Conservation (phyloP, 2,329 filamentous ascomycete genomes). For the Aspergillus pseudoglaucus region DNA sequence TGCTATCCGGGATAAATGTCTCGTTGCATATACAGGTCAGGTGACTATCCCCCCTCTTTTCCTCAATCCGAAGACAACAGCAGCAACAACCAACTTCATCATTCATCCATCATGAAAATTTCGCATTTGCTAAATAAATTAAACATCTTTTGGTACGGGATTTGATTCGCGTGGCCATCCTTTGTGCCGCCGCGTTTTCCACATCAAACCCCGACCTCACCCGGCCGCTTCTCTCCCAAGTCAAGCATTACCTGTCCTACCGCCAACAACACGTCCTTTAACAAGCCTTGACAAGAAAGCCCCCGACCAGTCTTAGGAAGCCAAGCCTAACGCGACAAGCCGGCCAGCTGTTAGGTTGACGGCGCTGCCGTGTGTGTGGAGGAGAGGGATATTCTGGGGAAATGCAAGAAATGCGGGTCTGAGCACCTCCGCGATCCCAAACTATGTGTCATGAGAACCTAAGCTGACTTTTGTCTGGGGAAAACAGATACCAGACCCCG, state of each 20-base stretch:
- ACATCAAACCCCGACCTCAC: too few relatives aligned
- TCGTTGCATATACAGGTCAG: too few relatives aligned
- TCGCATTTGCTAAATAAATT: too few relatives aligned
- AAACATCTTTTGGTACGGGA: too few relatives aligned
- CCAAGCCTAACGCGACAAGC: neutral
- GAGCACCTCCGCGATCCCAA: neutral
- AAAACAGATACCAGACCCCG: neutral
- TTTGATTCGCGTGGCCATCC: too few relatives aligned
- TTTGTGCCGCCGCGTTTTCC: too few relatives aligned
- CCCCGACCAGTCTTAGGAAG: neutral
- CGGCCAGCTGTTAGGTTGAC: neutral
- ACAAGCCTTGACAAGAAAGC: neutral
- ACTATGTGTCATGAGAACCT: neutral
- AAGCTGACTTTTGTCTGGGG: neutral
- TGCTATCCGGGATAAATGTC: too few relatives aligned
- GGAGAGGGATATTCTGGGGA: neutral
- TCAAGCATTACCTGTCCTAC: neutral
- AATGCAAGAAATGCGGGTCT: neutral
- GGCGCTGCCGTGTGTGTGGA: neutral
- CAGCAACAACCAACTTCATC: too few relatives aligned
- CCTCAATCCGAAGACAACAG: too few relatives aligned
- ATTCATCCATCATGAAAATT: too few relatives aligned
- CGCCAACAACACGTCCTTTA: neutral
- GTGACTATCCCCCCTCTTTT: too few relatives aligned
- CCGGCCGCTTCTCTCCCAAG: too few relatives aligned